phyloP scores from a whole-genome alignment of 129 eudicot genomes.

The Scalesia atractyloides region DNA sequence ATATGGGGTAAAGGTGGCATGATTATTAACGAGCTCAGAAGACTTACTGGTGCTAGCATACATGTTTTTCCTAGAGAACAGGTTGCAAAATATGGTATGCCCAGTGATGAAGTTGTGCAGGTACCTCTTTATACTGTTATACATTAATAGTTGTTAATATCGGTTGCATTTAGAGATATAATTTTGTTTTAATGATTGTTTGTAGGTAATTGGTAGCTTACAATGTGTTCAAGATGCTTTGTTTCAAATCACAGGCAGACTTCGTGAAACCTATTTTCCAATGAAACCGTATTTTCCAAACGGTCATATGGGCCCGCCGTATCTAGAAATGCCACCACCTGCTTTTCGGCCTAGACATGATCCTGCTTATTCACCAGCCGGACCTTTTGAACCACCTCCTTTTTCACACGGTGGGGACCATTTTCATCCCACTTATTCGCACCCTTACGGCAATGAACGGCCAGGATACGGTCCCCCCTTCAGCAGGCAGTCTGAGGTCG shows the following conservation, averaged over 20 bases:
- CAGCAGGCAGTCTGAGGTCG: conserved; percentile 49
- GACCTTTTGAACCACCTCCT: conserved; percentile 42
- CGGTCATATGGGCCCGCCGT: conserved; percentile 35
- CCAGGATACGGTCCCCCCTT: conserved; percentile 35
- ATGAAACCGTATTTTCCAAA: conserved; percentile 35
- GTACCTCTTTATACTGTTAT: conserved; percentile 30
- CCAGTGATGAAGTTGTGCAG: conserved; percentile 67
- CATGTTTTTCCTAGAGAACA: conserved; percentile 56
- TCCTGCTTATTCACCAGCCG: conserved; percentile 43
- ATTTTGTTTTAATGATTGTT: conserved; percentile 1
- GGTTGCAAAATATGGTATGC: conserved; percentile 43
- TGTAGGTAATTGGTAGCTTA: conserved; percentile 57
- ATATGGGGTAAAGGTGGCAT: conserved; percentile 65
- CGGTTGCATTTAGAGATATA: background rate
- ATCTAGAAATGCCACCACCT: conserved; percentile 57
- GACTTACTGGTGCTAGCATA: conserved; percentile 63
- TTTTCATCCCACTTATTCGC: conserved; percentile 35
- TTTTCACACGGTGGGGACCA: conserved; percentile 41
- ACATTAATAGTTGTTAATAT: background rate
- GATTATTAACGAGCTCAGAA: conserved; percentile 53
- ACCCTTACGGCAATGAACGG: conserved; percentile 51
- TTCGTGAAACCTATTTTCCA: conserved; percentile 53
- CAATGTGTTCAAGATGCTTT: conserved; percentile 60
- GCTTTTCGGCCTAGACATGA: conserved; percentile 57
- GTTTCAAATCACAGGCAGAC: conserved; percentile 61